phyloP scores from a whole-genome alignment of 2,329 filamentous ascomycete species.

The Ustulina deusta region DNA sequence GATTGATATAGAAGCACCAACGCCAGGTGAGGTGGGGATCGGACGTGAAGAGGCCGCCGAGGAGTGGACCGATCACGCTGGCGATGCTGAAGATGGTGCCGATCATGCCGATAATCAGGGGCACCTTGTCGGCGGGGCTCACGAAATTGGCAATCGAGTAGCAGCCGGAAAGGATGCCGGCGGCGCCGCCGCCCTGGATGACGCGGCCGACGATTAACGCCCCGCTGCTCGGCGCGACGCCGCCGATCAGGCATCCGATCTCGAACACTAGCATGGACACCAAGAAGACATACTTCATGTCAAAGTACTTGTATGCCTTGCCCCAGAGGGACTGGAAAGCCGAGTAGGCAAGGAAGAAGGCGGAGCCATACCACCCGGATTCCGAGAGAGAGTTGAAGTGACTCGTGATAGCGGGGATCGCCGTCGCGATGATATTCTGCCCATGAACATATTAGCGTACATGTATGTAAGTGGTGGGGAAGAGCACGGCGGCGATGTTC shows the following conservation, averaged over 20 bases:
- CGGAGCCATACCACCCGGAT: slow-evolving; percentile 53
- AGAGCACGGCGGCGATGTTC: neutral
- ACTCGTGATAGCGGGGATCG: slow-evolving; percentile 40
- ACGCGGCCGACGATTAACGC: slow-evolving; percentile 55
- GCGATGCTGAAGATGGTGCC: slow-evolving; percentile 50
- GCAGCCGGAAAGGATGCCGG: slow-evolving; percentile 52
- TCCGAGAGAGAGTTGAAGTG: slow-evolving; percentile 51
- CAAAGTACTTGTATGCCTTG: slow-evolving; percentile 53
- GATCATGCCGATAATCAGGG: slow-evolving; percentile 50
- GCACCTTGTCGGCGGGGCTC: slow-evolving; percentile 47
- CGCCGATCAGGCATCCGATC: slow-evolving; percentile 53
- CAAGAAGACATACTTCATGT: slow-evolving; percentile 50
- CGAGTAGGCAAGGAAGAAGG: slow-evolving; percentile 50
- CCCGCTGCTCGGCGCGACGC: slow-evolving; percentile 50
- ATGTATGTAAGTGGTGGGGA: neutral
- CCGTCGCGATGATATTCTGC: slow-evolving; percentile 40
- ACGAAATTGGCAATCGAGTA: slow-evolving; percentile 47
- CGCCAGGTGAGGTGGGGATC: slow-evolving; percentile 47
- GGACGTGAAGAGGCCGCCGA: slow-evolving; percentile 52
- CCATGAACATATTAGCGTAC: neutral
- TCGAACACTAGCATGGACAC: slow-evolving; percentile 49
- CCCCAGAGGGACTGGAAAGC: slow-evolving; percentile 54
- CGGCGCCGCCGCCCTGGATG: slow-evolving; percentile 52
- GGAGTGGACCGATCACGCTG: slow-evolving; percentile 48
- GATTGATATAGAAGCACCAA: slow-evolving; percentile 54